Evolutionary conservation across 1,284 basidiomycete species (phyloP), one percentile per base, ranked within the genome.

Genomic region (Ganoderma lingzhi): DNA sequence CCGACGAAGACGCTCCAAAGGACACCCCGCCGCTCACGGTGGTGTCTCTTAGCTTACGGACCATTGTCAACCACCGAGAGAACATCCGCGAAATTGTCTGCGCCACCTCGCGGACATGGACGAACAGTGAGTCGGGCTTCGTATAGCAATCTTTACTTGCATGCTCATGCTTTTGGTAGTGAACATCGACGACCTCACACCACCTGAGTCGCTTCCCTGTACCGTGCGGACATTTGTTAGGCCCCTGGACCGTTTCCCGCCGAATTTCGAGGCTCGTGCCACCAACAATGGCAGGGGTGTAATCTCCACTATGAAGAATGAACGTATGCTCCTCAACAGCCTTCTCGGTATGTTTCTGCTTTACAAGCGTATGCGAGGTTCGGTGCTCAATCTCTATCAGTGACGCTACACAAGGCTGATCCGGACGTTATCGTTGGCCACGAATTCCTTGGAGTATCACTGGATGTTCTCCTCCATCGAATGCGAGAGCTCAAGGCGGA

Each of bases 391-490:
- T 19, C 3, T 32, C 30, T 28, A 28, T 28, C 2, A 95, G 96
- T 90, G 58, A 90, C 92, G 8, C 88, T 99, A 42, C 89, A 94
- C 78, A 93, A 92, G 76, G 88, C 94, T 35, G 98, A 99, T 78
- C 97, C 98, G 0, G 98, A 99, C 78, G 90, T 99, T 42, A 91
- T 99, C 63, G 87, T 99, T 41, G 96, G 97, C 0, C 96, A 99
- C 78, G 96, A 98, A 69, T 97, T 99, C 80, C 84, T 96, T 14
- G 96, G 95, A n/a, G 93, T 93, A 58, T 92, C 93, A 4, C 87
- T 99, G 39, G 97, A 99, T 76, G 93, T 98, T 32, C 85, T 99
- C 28, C 86, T 99, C 32, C 92, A 95, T 77, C 92, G 98, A 0
- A 94, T 99, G 92, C 89, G 91, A 72, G 95, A 98, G 72, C 86